Evolutionary conservation across 352 stramenopile species (phyloP).

Genomic region (Blastocystis sp.): DNA sequence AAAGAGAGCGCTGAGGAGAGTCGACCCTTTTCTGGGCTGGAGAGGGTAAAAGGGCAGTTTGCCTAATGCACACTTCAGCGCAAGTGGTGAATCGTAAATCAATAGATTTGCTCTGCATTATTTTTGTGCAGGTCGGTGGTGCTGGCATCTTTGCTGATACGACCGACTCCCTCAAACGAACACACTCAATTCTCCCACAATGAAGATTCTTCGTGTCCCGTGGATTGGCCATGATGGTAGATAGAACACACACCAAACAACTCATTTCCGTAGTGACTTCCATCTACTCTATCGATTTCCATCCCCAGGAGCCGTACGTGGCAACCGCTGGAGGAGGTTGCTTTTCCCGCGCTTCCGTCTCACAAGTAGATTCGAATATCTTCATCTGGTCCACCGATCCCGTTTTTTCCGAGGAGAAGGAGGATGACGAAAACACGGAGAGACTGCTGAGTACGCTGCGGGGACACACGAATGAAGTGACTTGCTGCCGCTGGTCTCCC

Average conservation of each 20-base stretch:
- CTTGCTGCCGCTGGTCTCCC: conserved; percentile 57
- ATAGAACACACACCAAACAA: not conserved
- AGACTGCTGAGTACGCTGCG: conserved; percentile 47
- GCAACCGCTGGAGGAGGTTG: conserved; percentile 60
- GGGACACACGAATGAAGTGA: conserved; percentile 63
- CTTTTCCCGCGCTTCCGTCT: not conserved
- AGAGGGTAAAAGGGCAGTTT: conserved; percentile 65
- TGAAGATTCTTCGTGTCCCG: conserved; percentile 57
- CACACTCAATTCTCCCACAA: conserved; percentile 24
- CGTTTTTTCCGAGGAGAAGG: conserved; percentile 63
- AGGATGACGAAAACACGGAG: conserved; percentile 63
- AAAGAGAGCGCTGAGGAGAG: not conserved
- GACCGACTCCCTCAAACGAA: conserved; percentile 58
- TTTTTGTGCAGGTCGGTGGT: conserved; percentile 63
- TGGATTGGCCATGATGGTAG: conserved; percentile 67
- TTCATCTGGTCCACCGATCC: conserved; percentile 61
- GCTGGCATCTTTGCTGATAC: conserved; percentile 70
- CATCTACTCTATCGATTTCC: conserved; percentile 63
- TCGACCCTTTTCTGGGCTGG: not conserved
- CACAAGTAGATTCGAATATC: conserved; percentile 39
- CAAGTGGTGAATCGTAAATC: conserved; percentile 69
- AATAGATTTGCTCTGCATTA: conserved; percentile 69
- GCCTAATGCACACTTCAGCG: conserved; percentile 69
- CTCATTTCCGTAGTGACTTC: conserved; percentile 56
- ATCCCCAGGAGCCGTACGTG: conserved; percentile 39